A percentile compares a stretch with the other conserved stretches of the same genome.
Conservation (phyloP, 2,329 filamentous ascomycete species). For the Sordariomycetes sp. region DNA sequence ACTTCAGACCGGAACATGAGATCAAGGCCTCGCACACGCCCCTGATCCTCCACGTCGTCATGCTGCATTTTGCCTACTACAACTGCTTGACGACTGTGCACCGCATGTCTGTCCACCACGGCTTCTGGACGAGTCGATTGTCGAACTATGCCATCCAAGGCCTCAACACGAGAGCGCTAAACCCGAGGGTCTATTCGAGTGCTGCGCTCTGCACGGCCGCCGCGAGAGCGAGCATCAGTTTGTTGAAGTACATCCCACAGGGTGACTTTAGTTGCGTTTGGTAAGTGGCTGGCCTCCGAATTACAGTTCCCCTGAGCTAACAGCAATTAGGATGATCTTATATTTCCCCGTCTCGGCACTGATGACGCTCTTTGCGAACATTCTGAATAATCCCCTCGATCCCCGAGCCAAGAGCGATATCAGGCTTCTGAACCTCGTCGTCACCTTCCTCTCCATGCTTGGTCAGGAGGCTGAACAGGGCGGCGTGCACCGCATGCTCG, state of each 20-base stretch:
- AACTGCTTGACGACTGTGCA: constrained; percentile 97
- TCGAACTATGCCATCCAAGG: constrained; percentile 95
- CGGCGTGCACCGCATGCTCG: constrained; percentile 87
- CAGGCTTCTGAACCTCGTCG: constrained; percentile 84
- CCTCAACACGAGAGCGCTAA: constrained; percentile 80
- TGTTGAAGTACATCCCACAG: constrained; percentile 93
- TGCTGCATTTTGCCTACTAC: constrained; percentile 94
- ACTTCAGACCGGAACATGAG: constrained; percentile 94
- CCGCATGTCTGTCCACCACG: constrained; percentile 95
- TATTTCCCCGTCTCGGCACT: constrained; percentile 96
- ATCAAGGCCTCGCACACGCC: constrained; percentile 90
- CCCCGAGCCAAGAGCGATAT: constrained; percentile 80
- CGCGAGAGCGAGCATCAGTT: constrained; percentile 81
- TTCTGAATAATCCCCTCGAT: constrained; percentile 90
- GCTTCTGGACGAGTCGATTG: constrained; percentile 92
- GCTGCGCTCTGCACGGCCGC: constrained; percentile 88
- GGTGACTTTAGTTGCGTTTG: constrained; percentile 93
- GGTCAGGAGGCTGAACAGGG: constrained; percentile 85
- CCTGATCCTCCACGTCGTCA: constrained; percentile 87
- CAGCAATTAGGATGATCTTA: constrained; percentile 61
- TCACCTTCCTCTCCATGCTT: constrained; percentile 82
- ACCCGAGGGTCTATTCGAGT: constrained; percentile 89
- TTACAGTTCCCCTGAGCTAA: constrained; percentile 1
- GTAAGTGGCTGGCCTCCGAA: constrained; percentile 54
- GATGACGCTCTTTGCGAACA: constrained; percentile 92